Percentiles rank a stretch among this genome's conserved stretches.
phyloP scores from a whole-genome alignment of 2,329 filamentous ascomycete genomes.

The Canariomyces notabilis region DNA sequence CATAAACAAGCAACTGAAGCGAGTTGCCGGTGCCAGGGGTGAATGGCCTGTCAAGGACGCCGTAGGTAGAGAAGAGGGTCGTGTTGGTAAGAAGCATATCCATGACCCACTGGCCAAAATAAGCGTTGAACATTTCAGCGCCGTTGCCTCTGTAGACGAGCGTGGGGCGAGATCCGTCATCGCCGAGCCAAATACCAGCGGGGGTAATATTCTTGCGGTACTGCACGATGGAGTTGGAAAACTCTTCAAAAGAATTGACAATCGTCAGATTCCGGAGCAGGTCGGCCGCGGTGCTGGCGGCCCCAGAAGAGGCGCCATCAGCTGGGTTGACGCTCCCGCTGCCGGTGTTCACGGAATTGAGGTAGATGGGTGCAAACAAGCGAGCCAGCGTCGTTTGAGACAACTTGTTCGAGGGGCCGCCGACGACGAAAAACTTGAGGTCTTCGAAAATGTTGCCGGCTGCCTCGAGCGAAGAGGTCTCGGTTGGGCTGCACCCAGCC shows the following conservation, averaged over 20 bases:
- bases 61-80: slow-evolving; percentile 66
- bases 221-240: slow-evolving; percentile 58
- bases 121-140: slow-evolving; percentile 47
- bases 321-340: slow-evolving; percentile 21
- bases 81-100: slow-evolving; percentile 62
- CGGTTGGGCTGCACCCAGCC: slow-evolving; percentile 47
- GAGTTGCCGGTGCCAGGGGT: slow-evolving; percentile 63
- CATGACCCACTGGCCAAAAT: slow-evolving; percentile 62
- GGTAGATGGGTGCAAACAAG: slow-evolving; percentile 39
- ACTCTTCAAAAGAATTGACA: slow-evolving; percentile 62
- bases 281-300: slow-evolving; percentile 12
- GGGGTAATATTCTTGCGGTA: slow-evolving; percentile 66
- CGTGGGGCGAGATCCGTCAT: slow-evolving; percentile 53
- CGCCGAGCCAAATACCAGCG: slow-evolving; percentile 74
- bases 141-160: slow-evolving; percentile 67
- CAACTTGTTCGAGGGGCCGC: slow-evolving; percentile 42
- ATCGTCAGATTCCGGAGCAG: slow-evolving; percentile 40
- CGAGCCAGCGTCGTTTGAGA: slow-evolving; percentile 26
- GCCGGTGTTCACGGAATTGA: slow-evolving; percentile 10
- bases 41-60: slow-evolving; percentile 71
- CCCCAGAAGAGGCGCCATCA: too few relatives aligned
- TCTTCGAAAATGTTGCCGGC: slow-evolving; percentile 36
- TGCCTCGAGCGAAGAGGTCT: slow-evolving; percentile 39
- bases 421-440: slow-evolving; percentile 35
- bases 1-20: slow-evolving; percentile 75